Conservation (phyloP, 495 filamentous ascomycete genomes). For the Neurospora pannonica region DNA sequence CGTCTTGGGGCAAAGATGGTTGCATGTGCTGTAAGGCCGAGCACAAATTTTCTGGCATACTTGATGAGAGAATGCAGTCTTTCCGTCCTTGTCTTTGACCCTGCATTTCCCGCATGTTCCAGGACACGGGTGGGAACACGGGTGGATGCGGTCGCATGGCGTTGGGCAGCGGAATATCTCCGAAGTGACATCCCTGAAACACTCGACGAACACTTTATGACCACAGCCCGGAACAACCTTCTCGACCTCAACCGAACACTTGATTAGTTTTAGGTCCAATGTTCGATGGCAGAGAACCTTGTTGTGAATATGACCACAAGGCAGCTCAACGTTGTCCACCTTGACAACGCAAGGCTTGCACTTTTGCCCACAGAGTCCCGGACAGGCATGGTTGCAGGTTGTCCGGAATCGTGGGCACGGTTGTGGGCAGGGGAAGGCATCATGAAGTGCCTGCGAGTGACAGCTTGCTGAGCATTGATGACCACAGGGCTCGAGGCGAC, state of each 20-base stretch:
- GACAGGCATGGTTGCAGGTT: constrained; percentile 56
- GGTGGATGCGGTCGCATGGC: constrained; percentile 34
- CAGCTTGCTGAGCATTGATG: constrained; percentile 62
- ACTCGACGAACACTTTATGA: constrained; percentile 44
- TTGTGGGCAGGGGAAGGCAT: constrained; percentile 52
- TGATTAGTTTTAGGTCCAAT: constrained; percentile 6
- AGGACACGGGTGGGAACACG: constrained; percentile 56
- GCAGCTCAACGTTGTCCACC: constrained; percentile 28
- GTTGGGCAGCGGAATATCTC: constrained; percentile 34
- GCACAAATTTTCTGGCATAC: constrained; percentile 44
- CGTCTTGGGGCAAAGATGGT: constrained; percentile 32
- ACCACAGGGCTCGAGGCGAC: constrained; percentile 54
- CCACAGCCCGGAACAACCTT: constrained; percentile 42
- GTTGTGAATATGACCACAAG: constrained; percentile 48
- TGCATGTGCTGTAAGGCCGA: constrained; percentile 46
- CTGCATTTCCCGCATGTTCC: constrained; percentile 43
- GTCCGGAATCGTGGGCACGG: constrained; percentile 45
- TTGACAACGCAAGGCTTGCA: constrained; percentile 16
- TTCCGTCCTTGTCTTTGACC: constrained; percentile 14
- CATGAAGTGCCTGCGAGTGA: constrained; percentile 58
- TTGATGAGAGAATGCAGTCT: constrained; percentile 31
- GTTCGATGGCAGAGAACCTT: constrained; percentile 42
- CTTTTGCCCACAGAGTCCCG: constrained; percentile 47
- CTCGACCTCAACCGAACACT: constrained; percentile 27
- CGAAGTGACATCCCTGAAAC: constrained; percentile 33